A percentile compares a stretch with the other conserved stretches of the same genome.
phyloP scores from a whole-genome alignment of 129 eudicot species.

The Mikania micrantha region DNA sequence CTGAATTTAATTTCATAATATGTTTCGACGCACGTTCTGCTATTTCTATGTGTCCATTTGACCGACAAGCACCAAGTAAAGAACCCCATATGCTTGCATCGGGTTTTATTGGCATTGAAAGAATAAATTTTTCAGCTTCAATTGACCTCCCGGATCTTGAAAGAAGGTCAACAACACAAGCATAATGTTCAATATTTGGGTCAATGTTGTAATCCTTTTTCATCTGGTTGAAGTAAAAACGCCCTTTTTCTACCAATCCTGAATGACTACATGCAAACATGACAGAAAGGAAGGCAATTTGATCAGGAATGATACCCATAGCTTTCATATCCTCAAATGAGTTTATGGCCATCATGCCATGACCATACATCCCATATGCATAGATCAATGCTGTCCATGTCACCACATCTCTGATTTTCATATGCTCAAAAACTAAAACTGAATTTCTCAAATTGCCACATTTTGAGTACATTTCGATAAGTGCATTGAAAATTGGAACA shows the following conservation, averaged over 20 bases:
- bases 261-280: conserved; percentile 78
- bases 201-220: conserved; percentile 45
- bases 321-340: conserved; percentile 58
- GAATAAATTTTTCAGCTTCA: conserved; percentile 62
- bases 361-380: conserved; percentile 72
- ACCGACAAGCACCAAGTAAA: conserved; percentile 61
- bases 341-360: conserved; percentile 52
- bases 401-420: conserved; percentile 51
- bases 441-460: conserved; percentile 51
- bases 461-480: conserved; percentile 75
- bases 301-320: conserved; percentile 49
- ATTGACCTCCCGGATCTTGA: conserved; percentile 46
- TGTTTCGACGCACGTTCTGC: conserved; percentile 55
- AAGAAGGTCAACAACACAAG: conserved; percentile 68
- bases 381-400: conserved; percentile 63
- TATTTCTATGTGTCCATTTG: conserved; percentile 35
- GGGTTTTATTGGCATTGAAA: conserved; percentile 59
- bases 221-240: conserved; percentile 46
- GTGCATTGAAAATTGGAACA: conserved; percentile 53
- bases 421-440: conserved; percentile 38
- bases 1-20: conserved; percentile 34
- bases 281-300: conserved; percentile 49
- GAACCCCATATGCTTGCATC: conserved; percentile 82
- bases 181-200: conserved; percentile 63
- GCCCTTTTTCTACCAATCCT: conserved; percentile 62